Percentiles rank a stretch among this genome's conserved stretches.
Conservation (phyloP, 495 filamentous ascomycete species). For the Haplographium delicatum region DNA sequence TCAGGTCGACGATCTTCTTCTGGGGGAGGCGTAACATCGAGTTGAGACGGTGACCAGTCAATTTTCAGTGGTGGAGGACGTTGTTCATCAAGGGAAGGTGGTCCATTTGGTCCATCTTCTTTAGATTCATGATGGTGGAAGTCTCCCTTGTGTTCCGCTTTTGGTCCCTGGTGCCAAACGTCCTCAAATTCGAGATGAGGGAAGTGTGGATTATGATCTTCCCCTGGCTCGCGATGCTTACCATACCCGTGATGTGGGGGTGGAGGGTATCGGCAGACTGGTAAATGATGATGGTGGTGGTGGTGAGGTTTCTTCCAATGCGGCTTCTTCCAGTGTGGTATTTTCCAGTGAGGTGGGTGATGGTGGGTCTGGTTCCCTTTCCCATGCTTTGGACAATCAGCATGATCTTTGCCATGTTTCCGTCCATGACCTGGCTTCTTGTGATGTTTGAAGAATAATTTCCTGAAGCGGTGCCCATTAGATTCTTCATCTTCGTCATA, state of each 20-base stretch:
- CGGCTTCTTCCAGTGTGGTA: no score
- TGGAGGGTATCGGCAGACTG: conserved; percentile 20
- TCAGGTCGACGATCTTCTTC: conserved; percentile 1
- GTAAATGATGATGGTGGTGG: conserved; percentile 10
- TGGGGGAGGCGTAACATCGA: neutral
- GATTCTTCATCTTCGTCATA: neutral
- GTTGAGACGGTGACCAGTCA: neutral
- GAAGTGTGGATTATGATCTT: neutral
- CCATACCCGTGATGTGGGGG: conserved; percentile 12
- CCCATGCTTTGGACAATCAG: neutral
- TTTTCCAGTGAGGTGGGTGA: conserved; percentile 9
- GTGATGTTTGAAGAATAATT: conserved; percentile 1
- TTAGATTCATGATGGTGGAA: conserved; percentile 2
- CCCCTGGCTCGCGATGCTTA: neutral
- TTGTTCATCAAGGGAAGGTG: neutral
- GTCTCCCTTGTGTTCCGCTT: neutral
- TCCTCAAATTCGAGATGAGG: neutral
- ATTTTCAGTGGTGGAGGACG: conserved; percentile 1
- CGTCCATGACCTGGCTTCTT: neutral
- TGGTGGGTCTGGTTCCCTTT: conserved; percentile 16
- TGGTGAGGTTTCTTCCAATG: conserved; percentile 13
- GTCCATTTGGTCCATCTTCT: conserved; percentile 3
- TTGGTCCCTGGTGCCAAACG: neutral
- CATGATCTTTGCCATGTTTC: no score
- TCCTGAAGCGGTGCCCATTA: conserved; percentile 6